These are phyloP conservation scores for Hypomyces rosellus DNA, from an alignment of 2,329 filamentous ascomycete genomes.

Conservation along the genomic window DNA sequence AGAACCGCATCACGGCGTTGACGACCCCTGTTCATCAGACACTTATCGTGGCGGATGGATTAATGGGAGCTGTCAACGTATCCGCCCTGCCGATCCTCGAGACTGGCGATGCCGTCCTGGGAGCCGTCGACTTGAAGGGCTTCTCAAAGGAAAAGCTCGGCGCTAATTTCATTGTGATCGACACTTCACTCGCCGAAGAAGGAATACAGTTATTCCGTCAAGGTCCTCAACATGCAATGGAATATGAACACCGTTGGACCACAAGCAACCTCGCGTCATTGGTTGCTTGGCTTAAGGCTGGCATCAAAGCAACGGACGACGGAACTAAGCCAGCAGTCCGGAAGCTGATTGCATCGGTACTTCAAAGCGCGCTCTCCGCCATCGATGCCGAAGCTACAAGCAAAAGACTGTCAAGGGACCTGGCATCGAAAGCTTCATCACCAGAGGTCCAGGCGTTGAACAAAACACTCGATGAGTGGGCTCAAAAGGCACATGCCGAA, in stretches of 20 bases:
- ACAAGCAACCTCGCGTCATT: constrained; percentile 62
- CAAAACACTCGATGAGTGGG: constrained; percentile 61
- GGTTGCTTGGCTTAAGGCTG: constrained; percentile 57
- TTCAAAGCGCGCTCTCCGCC: constrained; percentile 46
- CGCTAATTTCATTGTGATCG: constrained; percentile 50
- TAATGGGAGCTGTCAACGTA: constrained; percentile 58
- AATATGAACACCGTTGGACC: constrained; percentile 70
- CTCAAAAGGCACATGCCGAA: constrained; percentile 74
- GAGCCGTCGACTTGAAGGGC: constrained; percentile 52
- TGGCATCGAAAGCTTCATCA: neutral
- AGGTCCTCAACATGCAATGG: constrained; percentile 61
- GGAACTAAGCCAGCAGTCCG: constrained; percentile 60
- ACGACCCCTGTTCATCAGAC: constrained; percentile 80
- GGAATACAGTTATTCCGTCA: constrained; percentile 63
- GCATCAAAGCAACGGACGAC: constrained; percentile 34
- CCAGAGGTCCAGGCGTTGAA: constrained; percentile 39
- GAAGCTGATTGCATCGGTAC: constrained; percentile 59
- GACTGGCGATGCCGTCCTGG: constrained; percentile 39
- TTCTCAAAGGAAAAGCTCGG: constrained; percentile 31
- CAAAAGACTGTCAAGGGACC: neutral
- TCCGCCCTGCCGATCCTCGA: constrained; percentile 36
- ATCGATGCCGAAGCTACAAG: constrained; percentile 40
- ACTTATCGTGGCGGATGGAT: constrained; percentile 65
- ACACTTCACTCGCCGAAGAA: constrained; percentile 54
- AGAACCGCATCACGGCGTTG: constrained; percentile 59